These are phyloP conservation scores for Areca catechu DNA, from an alignment of 176 grass and related monocot genomes.

Conservation along the genomic window DNA sequence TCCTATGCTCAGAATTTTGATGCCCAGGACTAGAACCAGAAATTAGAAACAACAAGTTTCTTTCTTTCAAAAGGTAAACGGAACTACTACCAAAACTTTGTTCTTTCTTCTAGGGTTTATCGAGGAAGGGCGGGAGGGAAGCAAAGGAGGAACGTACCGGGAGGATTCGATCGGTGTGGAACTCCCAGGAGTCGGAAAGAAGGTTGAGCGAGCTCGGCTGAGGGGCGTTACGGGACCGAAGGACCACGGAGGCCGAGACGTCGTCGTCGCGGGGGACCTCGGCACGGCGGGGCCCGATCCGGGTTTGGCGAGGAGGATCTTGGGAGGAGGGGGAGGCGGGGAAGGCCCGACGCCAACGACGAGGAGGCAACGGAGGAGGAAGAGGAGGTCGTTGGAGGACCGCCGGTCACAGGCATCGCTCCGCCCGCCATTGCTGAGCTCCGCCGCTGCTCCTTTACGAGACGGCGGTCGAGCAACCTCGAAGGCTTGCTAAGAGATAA, in stretches of 20 bases:
- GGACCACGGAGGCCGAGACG: slow-evolving; percentile 1
- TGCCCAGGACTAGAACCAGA: too few relatives aligned
- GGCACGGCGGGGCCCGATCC: slow-evolving; percentile 26
- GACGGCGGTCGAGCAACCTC: too few relatives aligned
- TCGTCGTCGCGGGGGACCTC: slow-evolving; percentile 19
- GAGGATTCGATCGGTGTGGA: slow-evolving; percentile 67
- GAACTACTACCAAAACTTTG: not conserved
- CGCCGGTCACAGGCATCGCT: slow-evolving; percentile 24
- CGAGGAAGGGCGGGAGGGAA: not conserved
- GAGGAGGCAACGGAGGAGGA: slow-evolving; percentile 34
- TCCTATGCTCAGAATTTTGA: too few relatives aligned
- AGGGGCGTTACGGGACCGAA: slow-evolving; percentile 37
- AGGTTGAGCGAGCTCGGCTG: slow-evolving; percentile 61
- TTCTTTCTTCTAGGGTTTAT: not conserved
- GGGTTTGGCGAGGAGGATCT: slow-evolving; percentile 89
- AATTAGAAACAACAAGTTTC: too few relatives aligned
- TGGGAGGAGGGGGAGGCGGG: slow-evolving; percentile 51
- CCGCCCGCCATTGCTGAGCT: slow-evolving; percentile 38
- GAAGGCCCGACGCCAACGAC: slow-evolving; percentile 15
- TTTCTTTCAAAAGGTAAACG: too few relatives aligned
- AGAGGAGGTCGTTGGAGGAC: not conserved
- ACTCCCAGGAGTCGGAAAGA: slow-evolving; percentile 72
- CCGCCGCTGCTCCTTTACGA: too few relatives aligned
- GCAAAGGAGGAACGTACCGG: slow-evolving; percentile 37
- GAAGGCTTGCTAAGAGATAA: too few relatives aligned